Conservation (phyloP, 169 alveolate species). For the Cryptosporidium canis region DNA sequence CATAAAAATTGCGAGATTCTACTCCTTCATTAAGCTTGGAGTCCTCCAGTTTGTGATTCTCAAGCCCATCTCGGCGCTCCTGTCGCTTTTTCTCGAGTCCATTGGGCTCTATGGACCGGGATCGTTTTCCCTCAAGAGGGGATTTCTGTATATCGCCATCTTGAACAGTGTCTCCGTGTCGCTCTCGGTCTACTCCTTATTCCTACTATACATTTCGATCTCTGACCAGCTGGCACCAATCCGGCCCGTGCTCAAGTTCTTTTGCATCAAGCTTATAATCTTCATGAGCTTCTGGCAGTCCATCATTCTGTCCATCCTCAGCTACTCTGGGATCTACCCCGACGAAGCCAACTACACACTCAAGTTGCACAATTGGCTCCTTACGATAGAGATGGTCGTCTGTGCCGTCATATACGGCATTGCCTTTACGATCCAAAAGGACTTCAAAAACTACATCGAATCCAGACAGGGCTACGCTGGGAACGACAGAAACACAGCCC, state of each 20-base stretch:
- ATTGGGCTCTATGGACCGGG: conserved; percentile 45
- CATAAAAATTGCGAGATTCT: conserved; percentile 31
- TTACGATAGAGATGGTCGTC: conserved; percentile 58
- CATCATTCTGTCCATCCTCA: conserved; percentile 27
- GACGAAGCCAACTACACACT: conserved; percentile 26
- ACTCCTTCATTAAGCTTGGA: conserved; percentile 55
- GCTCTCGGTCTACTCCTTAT: conserved; percentile 33
- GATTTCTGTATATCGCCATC: conserved; percentile 16
- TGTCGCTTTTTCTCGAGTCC: conserved; percentile 35
- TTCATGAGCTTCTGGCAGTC: conserved; percentile 68
- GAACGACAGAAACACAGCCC: not conserved
- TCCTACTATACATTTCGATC: conserved; percentile 42
- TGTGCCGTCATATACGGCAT: conserved; percentile 54
- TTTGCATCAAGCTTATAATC: conserved; percentile 52
- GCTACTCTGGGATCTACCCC: conserved; percentile 3
- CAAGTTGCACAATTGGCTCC: conserved; percentile 51
- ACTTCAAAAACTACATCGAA: not conserved
- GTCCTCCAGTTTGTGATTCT: conserved; percentile 56
- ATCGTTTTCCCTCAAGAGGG: conserved; percentile 20
- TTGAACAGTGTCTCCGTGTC: conserved; percentile 50
- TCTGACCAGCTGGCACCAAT: conserved; percentile 24
- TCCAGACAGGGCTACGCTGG: not conserved
- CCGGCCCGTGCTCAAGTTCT: conserved; percentile 44
- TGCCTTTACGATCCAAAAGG: conserved; percentile 18
- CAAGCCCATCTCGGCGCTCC: conserved; percentile 35